Evolutionary conservation across 2,329 filamentous ascomycete genomes (phyloP).

Genomic region (Aspergillus sojae): DNA sequence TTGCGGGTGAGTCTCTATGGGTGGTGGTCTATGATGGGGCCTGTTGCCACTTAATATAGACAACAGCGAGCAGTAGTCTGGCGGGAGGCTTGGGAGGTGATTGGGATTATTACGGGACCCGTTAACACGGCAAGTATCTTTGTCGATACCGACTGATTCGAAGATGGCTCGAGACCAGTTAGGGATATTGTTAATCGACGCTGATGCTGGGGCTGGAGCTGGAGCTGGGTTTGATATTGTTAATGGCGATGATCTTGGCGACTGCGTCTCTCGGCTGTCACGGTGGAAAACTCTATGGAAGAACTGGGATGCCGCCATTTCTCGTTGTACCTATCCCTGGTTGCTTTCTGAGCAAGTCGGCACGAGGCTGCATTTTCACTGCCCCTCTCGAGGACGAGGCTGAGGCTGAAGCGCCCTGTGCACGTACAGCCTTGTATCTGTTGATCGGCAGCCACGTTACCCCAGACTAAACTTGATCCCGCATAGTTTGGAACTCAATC

Average conservation of each 20-base stretch:
- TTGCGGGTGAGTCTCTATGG: background rate
- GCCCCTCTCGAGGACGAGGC: background rate
- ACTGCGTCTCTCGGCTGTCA: background rate
- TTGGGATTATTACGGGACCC: background rate
- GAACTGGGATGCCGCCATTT: background rate
- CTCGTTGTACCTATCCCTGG: background rate
- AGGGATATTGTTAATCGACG: slow-evolving; percentile 3
- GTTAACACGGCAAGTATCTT: slow-evolving; percentile 4
- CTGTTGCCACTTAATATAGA: background rate
- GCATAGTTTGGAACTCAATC: background rate
- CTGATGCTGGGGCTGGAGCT: background rate
- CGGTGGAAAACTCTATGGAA: background rate
- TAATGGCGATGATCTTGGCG: background rate
- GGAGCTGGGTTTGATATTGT: background rate
- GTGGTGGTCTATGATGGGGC: background rate
- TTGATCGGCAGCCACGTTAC: background rate
- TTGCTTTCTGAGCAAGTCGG: background rate
- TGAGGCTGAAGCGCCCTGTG: background rate
- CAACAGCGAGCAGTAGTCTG: background rate
- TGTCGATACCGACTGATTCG: slow-evolving; percentile 6
- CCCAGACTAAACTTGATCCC: background rate
- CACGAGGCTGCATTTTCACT: background rate
- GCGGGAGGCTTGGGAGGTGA: slow-evolving; percentile 6
- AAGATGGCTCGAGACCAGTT: slow-evolving; percentile 11
- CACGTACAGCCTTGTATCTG: background rate